Evolutionary conservation across 441 rosid genomes (phyloP), one percentile per base, ranked within the genome.

Genomic region (Gossypium davidsonii): DNA sequence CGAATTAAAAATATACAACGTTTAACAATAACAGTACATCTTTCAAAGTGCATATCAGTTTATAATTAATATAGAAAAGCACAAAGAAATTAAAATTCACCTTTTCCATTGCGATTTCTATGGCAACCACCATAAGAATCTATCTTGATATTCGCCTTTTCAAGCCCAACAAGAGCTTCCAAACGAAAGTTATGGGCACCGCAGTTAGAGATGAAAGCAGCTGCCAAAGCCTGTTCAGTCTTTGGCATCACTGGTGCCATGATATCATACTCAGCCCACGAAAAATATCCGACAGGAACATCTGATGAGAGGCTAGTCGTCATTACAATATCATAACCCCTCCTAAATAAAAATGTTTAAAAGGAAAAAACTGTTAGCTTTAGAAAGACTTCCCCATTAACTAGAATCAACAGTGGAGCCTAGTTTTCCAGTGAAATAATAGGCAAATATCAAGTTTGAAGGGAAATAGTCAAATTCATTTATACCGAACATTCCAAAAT

Each of bases 291-390:
- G 73, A 94, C 97, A 55, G 97, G 97, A 73, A 92, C 94, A 85
- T 94, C 97, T 61, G 97, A 94, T 59, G 96, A 94, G 34, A 92
- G 90, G 83, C 97, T 94, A 26, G 97, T 92, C 12, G 98, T 94
- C 98, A 94, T 94, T 76, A 92, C 83, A 70, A 94, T 51, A 70
- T 84, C 70, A 72, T 78, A 89, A 63, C 97, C 97, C 75, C 73
- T 87, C 85, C 97, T 92, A 77, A 61, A 58, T 73, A 76, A 83
- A 53, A 57, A 72, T 51, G 64, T 65, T 34, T 34, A 34, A 74
- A 72, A 21, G 3, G 9, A 56, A 52, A 17, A n/a, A 56, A 20
- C 51, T 52, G 25, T 76, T 34, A 74, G 74, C 66, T 57, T 63
- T 49, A 71, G 2, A 18, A 8, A 57, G 14, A 70, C 52, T 17